A percentile compares a stretch with the other conserved stretches of the same genome.
phyloP scores from a whole-genome alignment of 2,329 filamentous ascomycete species.

The Tolypocladium tropicale region DNA sequence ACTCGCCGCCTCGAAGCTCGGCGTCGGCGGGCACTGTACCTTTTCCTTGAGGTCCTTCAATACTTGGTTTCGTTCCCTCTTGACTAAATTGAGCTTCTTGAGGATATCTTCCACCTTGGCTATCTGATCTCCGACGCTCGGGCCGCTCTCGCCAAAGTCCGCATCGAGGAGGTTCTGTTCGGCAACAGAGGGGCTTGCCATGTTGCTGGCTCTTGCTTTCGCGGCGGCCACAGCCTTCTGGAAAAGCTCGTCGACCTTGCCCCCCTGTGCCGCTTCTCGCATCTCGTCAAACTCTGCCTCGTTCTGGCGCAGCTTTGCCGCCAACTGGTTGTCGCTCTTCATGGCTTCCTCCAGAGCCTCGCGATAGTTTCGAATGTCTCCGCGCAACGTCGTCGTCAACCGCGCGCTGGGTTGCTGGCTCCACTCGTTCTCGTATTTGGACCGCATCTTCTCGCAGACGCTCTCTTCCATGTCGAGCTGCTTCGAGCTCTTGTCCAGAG shows the following conservation, averaged over 20 bases:
- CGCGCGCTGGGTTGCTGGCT: slow-evolving; percentile 91
- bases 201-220: slow-evolving; percentile 53
- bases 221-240: slow-evolving; percentile 76
- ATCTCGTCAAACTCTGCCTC: slow-evolving; percentile 91
- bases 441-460: slow-evolving; percentile 98
- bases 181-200: slow-evolving; percentile 46
- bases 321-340: slow-evolving; percentile 75
- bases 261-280: slow-evolving; percentile 75
- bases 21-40: slow-evolving; percentile 35
- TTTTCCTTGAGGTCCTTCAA: slow-evolving; percentile 97
- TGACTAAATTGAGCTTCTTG: slow-evolving; percentile 84
- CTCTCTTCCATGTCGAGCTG: slow-evolving; percentile 95
- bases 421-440: slow-evolving; percentile 93
- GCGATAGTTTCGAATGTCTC: slow-evolving; percentile 78
- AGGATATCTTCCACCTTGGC: slow-evolving; percentile 78
- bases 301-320: slow-evolving; percentile 74
- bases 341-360: slow-evolving; percentile 84
- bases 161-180: slow-evolving; percentile 83
- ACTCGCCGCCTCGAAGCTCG: not conserved
- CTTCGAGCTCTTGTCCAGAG: slow-evolving; percentile 72
- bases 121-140: slow-evolving; percentile 84
- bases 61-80: slow-evolving; percentile 82
- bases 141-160: slow-evolving; percentile 72
- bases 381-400: slow-evolving; percentile 76
- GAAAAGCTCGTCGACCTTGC: slow-evolving; percentile 81